A percentile compares a stretch with the other conserved stretches of the same genome.
These are phyloP conservation scores for Clathrospora elynae DNA, from an alignment of 2,329 filamentous ascomycete species.

Conservation along the genomic window DNA sequence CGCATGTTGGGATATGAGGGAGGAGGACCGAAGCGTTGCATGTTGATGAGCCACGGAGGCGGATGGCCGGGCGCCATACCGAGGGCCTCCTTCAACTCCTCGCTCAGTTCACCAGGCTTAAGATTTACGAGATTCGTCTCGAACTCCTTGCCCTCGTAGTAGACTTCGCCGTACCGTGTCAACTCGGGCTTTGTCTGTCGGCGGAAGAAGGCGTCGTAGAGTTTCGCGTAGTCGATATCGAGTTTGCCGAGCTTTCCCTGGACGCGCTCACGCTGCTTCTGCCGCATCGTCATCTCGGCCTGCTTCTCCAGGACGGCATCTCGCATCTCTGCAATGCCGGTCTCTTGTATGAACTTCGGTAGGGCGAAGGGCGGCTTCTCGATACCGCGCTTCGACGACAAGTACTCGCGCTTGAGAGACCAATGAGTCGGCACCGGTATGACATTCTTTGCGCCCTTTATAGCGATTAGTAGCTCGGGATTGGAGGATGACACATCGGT, in stretches of 20 bases:
- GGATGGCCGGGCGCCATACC: slow-evolving; percentile 92
- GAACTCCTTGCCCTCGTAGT: slow-evolving; percentile 98
- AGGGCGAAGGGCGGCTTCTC: slow-evolving; percentile 93
- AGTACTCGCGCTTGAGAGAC: slow-evolving; percentile 94
- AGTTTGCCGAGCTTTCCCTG: slow-evolving; percentile 95
- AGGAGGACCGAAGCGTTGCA: slow-evolving; percentile 90
- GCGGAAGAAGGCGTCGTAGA: slow-evolving; percentile 97
- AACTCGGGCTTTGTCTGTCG: slow-evolving; percentile 95
- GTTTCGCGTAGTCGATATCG: slow-evolving; percentile 97
- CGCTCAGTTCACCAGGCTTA: slow-evolving; percentile 85
- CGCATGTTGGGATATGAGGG: slow-evolving; percentile 95
- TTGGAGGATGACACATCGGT: slow-evolving; percentile 92
- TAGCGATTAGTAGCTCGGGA: slow-evolving; percentile 85
- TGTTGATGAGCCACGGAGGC: slow-evolving; percentile 96
- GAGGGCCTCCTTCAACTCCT: slow-evolving; percentile 87
- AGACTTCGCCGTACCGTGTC: slow-evolving; percentile 96
- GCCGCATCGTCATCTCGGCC: slow-evolving; percentile 86
- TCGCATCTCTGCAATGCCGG: slow-evolving; percentile 96
- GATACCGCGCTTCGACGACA: slow-evolving; percentile 94
- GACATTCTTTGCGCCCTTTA: slow-evolving; percentile 93
- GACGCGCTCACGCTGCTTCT: slow-evolving; percentile 93
- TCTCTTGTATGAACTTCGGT: slow-evolving; percentile 96
- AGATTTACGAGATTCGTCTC: slow-evolving; percentile 93
- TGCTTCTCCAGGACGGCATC: slow-evolving; percentile 96
- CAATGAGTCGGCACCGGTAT: slow-evolving; percentile 94